Evolutionary conservation across 2,329 filamentous ascomycete genomes (phyloP).

Genomic region (Colletotrichum plurivorum): DNA sequence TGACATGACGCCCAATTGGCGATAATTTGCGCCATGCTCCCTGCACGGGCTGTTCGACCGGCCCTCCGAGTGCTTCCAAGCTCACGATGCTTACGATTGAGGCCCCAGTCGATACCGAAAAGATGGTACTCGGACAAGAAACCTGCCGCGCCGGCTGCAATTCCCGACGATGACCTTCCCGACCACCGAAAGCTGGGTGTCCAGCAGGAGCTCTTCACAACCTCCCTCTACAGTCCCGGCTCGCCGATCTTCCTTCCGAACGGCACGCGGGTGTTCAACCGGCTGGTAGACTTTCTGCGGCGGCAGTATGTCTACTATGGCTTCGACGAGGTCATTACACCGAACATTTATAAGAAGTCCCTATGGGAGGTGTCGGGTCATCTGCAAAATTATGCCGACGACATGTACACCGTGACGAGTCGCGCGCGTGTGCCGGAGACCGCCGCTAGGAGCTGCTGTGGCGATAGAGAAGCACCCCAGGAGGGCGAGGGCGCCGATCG

Average conservation of each 20-base stretch:
- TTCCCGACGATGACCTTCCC: slow-evolving; percentile 48
- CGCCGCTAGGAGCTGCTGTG: slow-evolving; percentile 47
- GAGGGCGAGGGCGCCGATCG: slow-evolving; percentile 39
- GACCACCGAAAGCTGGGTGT: slow-evolving; percentile 74
- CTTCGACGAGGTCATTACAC: slow-evolving; percentile 90
- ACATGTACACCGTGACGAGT: slow-evolving; percentile 88
- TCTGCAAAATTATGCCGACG: slow-evolving; percentile 90
- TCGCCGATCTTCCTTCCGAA: slow-evolving; percentile 89
- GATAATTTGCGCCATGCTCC: slow-evolving; percentile 45
- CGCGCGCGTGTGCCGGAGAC: slow-evolving; percentile 49
- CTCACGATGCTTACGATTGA: slow-evolving; percentile 2
- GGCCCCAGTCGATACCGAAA: background rate
- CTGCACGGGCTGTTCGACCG: slow-evolving; percentile 42
- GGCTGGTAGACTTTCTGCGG: slow-evolving; percentile 84
- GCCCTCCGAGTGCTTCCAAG: slow-evolving; percentile 33
- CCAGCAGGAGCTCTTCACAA: slow-evolving; percentile 84
- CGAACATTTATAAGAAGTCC: slow-evolving; percentile 90
- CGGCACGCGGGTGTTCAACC: slow-evolving; percentile 86
- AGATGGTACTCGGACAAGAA: slow-evolving; percentile 37
- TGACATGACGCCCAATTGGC: slow-evolving; percentile 32
- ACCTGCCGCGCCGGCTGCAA: background rate
- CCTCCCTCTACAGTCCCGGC: slow-evolving; percentile 84
- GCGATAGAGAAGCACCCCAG: slow-evolving; percentile 42
- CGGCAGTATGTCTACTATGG: slow-evolving; percentile 88
- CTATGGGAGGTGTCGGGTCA: slow-evolving; percentile 90